These are phyloP conservation scores for Hypoxylon sp. DNA, from an alignment of 2,329 filamentous ascomycete species.

Conservation along the genomic window DNA sequence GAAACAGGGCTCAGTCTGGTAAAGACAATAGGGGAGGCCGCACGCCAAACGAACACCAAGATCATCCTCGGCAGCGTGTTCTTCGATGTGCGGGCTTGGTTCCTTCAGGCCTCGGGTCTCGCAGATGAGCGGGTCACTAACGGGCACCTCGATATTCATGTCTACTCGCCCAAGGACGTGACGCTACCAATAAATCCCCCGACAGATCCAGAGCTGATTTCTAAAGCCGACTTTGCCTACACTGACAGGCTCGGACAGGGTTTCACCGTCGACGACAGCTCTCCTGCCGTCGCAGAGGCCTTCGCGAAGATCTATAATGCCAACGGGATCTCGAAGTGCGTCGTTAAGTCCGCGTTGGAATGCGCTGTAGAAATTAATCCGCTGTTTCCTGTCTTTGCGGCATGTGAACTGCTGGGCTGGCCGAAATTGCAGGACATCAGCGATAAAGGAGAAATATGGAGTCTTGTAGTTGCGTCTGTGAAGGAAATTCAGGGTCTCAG, in stretches of 20 bases:
- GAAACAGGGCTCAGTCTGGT: slow-evolving; percentile 20
- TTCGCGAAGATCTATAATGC: slow-evolving; percentile 26
- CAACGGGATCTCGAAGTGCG: slow-evolving; percentile 17
- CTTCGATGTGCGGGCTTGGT: slow-evolving; percentile 33
- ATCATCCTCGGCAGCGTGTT: slow-evolving; percentile 33
- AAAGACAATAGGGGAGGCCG: slow-evolving; percentile 33
- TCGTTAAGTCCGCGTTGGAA: slow-evolving; percentile 19
- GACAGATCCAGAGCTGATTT: slow-evolving; percentile 12
- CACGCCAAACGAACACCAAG: slow-evolving; percentile 30
- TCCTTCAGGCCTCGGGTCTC: slow-evolving; percentile 27
- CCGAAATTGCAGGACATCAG: slow-evolving; percentile 28
- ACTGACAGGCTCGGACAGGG: slow-evolving; percentile 12
- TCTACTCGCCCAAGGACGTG: slow-evolving; percentile 29
- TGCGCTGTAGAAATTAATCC: slow-evolving; percentile 24
- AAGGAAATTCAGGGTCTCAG: slow-evolving; percentile 30
- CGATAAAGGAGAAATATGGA: slow-evolving; percentile 22
- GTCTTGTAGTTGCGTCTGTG: slow-evolving; percentile 15
- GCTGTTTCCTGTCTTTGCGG: slow-evolving; percentile 28
- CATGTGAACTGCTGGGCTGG: slow-evolving; percentile 31
- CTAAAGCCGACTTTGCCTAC: slow-evolving; percentile 31
- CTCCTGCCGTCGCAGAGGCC: slow-evolving; percentile 16
- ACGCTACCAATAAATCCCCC: slow-evolving; percentile 20
- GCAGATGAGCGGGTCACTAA: slow-evolving; percentile 29
- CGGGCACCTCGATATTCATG: slow-evolving; percentile 36
- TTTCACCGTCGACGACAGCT: slow-evolving; percentile 24